Evolutionary conservation across 176 grass and related monocot genomes (phyloP).

Genomic region (Juncus effusus): DNA sequence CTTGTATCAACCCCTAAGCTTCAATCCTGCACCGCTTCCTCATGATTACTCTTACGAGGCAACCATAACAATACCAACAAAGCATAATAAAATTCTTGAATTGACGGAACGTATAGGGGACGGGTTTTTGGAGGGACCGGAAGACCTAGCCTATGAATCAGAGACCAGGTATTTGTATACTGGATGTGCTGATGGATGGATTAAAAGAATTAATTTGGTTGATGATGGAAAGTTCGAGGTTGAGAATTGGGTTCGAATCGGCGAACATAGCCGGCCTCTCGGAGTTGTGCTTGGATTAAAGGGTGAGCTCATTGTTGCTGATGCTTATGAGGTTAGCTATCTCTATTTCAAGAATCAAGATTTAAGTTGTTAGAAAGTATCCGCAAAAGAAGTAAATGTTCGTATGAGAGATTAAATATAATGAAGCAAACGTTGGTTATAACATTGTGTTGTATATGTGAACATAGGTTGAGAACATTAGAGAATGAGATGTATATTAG

Average conservation of each 20-base stretch:
- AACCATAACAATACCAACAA: constrained; percentile 30
- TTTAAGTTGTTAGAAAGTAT: not conserved
- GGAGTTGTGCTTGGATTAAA: constrained; percentile 6
- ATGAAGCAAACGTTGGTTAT: no score
- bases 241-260: constrained; percentile 5
- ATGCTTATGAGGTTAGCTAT: constrained; percentile 7
- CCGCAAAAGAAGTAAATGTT: not conserved
- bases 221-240: constrained; percentile 8
- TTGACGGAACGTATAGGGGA: constrained; percentile 53
- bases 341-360: no score
- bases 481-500: no score
- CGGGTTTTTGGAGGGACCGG: constrained; percentile 51
- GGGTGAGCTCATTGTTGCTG: constrained; percentile 15
- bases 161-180: constrained; percentile 21
- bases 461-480: no score
- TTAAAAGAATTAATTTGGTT: constrained; percentile 19
- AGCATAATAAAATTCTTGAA: constrained; percentile 32
- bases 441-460: no score
- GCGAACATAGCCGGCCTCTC: not conserved
- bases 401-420: no score
- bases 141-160: constrained; percentile 40
- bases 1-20: constrained; percentile 35
- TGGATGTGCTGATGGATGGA: constrained; percentile 25
- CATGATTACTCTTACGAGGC: constrained; percentile 37
- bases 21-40: constrained; percentile 51